phyloP scores from a whole-genome alignment of 805 yeast species.

The Candida morakotiae region DNA sequence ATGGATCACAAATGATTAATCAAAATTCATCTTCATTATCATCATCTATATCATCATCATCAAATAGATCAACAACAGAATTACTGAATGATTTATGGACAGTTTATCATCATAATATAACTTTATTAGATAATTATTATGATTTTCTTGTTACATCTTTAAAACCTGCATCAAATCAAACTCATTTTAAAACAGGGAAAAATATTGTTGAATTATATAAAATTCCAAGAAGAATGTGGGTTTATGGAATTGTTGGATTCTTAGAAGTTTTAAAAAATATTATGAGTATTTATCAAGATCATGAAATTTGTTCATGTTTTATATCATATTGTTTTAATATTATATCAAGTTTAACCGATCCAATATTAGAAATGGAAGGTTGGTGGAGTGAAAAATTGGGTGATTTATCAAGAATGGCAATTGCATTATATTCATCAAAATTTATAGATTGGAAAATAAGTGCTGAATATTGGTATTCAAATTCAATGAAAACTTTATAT shows the following conservation, averaged over 20 bases:
- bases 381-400: conserved; percentile 87
- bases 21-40: no score
- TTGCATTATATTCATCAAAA: conserved; percentile 74
- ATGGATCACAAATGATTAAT: conserved; percentile 11
- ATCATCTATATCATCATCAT: no score
- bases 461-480: conserved; percentile 79
- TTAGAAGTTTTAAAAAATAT: conserved; percentile 73
- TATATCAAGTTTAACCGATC: conserved; percentile 50
- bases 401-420: conserved; percentile 83
- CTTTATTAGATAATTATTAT: conserved; percentile 64
- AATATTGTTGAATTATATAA: conserved; percentile 74
- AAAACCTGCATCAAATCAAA: conserved; percentile 50
- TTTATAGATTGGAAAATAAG: conserved; percentile 83
- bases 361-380: conserved; percentile 54
- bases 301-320: conserved; percentile 73
- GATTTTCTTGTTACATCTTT: conserved; percentile 70
- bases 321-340: conserved; percentile 68
- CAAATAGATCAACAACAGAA: conserved; percentile 40
- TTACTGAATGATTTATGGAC: conserved; percentile 63
- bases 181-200: conserved; percentile 65
- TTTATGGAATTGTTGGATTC: conserved; percentile 79
- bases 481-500: conserved; percentile 67
- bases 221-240: conserved; percentile 80
- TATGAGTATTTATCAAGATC: conserved; percentile 68
- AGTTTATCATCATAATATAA: conserved; percentile 63